Conservation (phyloP, 257 asterid genomes). For the Osmanthus fragrans region DNA sequence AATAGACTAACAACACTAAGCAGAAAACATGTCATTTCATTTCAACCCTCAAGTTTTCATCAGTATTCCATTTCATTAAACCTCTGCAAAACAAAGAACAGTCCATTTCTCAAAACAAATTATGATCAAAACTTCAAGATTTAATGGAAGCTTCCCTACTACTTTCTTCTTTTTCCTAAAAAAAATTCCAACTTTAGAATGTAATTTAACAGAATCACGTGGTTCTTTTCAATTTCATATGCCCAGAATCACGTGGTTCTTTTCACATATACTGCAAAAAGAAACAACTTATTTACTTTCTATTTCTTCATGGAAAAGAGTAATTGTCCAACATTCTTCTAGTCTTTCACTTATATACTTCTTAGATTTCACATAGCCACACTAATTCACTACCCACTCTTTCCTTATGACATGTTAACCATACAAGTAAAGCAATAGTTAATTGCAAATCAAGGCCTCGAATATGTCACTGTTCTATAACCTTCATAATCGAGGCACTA, state of each 20-base stretch:
- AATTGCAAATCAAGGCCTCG: background rate
- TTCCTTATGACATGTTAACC: background rate
- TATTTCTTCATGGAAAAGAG: background rate
- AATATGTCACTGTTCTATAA: background rate
- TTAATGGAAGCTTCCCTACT: background rate
- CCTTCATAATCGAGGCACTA: background rate
- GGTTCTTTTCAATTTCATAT: too few relatives aligned
- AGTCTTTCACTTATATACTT: slow-evolving; percentile 1
- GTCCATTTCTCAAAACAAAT: background rate
- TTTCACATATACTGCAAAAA: too few relatives aligned
- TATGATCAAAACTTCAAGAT: background rate
- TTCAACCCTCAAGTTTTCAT: background rate
- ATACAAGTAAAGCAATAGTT: background rate
- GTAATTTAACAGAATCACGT: background rate
- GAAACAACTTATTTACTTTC: background rate
- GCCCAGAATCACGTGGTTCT: background rate
- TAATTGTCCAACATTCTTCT: background rate
- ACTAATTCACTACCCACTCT: background rate
- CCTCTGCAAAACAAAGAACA: background rate
- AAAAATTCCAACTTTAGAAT: background rate
- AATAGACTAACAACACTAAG: too few relatives aligned
- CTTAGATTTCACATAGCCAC: background rate
- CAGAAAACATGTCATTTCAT: background rate
- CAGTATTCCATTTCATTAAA: background rate
- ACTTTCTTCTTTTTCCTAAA: background rate